Evolutionary conservation across 371 early-diverging fungal genomes (phyloP).

Genomic region (Lichtheimia ornata): DNA sequence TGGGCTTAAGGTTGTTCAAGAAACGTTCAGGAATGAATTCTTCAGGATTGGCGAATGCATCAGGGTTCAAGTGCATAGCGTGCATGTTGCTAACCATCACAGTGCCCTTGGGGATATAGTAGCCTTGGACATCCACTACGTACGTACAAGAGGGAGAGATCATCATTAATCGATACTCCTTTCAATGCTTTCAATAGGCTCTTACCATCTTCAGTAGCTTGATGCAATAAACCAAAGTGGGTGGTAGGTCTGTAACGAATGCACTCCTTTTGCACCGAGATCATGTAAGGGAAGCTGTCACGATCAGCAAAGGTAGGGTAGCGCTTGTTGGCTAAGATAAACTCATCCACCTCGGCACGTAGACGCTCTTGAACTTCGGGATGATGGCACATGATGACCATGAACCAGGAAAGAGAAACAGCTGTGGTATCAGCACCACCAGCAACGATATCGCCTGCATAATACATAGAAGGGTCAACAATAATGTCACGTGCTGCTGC

Average conservation of each 20-base stretch:
- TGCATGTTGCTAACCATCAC: slow-evolving; percentile 22
- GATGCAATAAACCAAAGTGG: slow-evolving; percentile 20
- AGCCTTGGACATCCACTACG: slow-evolving; percentile 23
- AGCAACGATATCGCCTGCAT: slow-evolving; percentile 12
- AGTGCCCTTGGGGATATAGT: slow-evolving; percentile 40
- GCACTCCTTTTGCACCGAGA: slow-evolving; percentile 28
- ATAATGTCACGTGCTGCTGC: neutral
- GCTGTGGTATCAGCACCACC: slow-evolving; percentile 28
- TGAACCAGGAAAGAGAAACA: slow-evolving; percentile 15
- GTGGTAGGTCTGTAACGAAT: slow-evolving; percentile 21
- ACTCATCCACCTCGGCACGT: slow-evolving; percentile 15
- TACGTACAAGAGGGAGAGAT: neutral
- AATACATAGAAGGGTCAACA: neutral
- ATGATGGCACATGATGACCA: slow-evolving; percentile 19
- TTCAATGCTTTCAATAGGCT: neutral
- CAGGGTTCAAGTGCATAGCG: slow-evolving; percentile 20
- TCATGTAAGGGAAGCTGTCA: slow-evolving; percentile 16
- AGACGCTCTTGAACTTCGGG: slow-evolving; percentile 23
- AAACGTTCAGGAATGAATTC: slow-evolving; percentile 29
- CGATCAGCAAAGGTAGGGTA: slow-evolving; percentile 23
- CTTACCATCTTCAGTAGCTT: slow-evolving; percentile 24
- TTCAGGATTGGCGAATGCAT: slow-evolving; percentile 11
- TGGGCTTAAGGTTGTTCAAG: slow-evolving; percentile 15
- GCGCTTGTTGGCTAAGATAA: slow-evolving; percentile 10
- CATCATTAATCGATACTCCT: neutral